A percentile compares a stretch with the other conserved stretches of the same genome.
Conservation (phyloP, 192 early-diverging fungal genomes). For the Backusella circina region DNA sequence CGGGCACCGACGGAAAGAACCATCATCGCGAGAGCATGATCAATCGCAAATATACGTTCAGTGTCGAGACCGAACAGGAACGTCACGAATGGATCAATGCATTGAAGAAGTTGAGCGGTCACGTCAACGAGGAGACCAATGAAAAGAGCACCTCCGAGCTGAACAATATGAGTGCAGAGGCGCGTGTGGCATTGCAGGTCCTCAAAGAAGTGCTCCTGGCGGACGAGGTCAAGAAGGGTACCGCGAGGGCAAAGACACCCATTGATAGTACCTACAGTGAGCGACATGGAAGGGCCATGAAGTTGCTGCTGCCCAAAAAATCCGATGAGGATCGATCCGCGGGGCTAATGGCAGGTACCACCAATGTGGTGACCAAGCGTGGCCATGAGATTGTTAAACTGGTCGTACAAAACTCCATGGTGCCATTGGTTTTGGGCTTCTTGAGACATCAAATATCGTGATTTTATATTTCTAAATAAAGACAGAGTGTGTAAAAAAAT, state of each 20-base stretch:
- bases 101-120: slow-evolving; percentile 18
- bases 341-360: not conserved
- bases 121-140: slow-evolving; percentile 13
- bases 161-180: slow-evolving; percentile 20
- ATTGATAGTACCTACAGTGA: not conserved
- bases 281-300: not conserved
- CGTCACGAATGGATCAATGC: slow-evolving; percentile 22
- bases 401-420: slow-evolving; percentile 47
- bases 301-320: not conserved
- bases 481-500: not conserved
- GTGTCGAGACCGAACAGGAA: slow-evolving; percentile 33
- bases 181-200: slow-evolving; percentile 46
- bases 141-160: not conserved
- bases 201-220: slow-evolving; percentile 43
- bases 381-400: slow-evolving; percentile 48
- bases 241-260: slow-evolving; percentile 2
- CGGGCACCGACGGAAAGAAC: not conserved
- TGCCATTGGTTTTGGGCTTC: slow-evolving; percentile 47
- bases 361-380: slow-evolving; percentile 32
- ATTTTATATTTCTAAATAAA: not conserved
- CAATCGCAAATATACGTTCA: slow-evolving; percentile 31
- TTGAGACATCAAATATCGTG: slow-evolving; percentile 17
- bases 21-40: not conserved
- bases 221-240: slow-evolving; percentile 37
- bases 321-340: not conserved